Evolutionary conservation across 345 rosid species (phyloP), one percentile per base, ranked within the genome.

Genomic region (Ricinus communis): DNA sequence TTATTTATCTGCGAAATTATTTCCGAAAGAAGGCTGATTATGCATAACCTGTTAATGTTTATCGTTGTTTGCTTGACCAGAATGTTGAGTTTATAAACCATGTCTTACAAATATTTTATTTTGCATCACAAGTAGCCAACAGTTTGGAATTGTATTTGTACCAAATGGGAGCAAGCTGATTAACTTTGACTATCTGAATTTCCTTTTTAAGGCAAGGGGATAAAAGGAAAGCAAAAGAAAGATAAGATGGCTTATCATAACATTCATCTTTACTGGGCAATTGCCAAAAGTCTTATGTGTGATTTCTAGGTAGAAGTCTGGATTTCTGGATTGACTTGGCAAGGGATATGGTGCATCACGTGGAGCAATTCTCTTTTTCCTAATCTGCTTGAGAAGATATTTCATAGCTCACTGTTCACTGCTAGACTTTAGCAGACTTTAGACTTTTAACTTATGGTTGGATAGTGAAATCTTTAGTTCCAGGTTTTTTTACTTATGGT

Each of bases 121-220:
- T 47, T 49, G 27, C 51, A 33, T 54, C 31, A 14, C 0, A 52
- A 54, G 27, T 65, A 52, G 69, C 41, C 49, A 38, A 52, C 50
- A 21, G 69, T 31, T 6, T 68, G 63, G 33, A 61, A 61, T 66
- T 40, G 40, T 51, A 18, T 38, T 66, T 40, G 40, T 51, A 18
- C 50, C 21, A 30, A 62, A 40, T 2, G 49, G 6, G 9, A 65
- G 24, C n/a, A 49, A 27, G 33, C 50, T 9, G 4, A 31, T 22
- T 31, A 22, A 30, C 53, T 51, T 45, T 65, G 65, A 75, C 53
- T 54, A 18, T 66, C 41, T 59, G 57, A 71, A 58, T 18, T 28
- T 15, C 47, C 61, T 53, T 40, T 30, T 65, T 12, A 41, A 59
- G 65, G 31, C 46, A 55, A 56, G 67, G 11, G 45, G 13, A 30